phyloP scores from a whole-genome alignment of 495 filamentous ascomycete species.

The Aspergillus sclerotioniger region DNA sequence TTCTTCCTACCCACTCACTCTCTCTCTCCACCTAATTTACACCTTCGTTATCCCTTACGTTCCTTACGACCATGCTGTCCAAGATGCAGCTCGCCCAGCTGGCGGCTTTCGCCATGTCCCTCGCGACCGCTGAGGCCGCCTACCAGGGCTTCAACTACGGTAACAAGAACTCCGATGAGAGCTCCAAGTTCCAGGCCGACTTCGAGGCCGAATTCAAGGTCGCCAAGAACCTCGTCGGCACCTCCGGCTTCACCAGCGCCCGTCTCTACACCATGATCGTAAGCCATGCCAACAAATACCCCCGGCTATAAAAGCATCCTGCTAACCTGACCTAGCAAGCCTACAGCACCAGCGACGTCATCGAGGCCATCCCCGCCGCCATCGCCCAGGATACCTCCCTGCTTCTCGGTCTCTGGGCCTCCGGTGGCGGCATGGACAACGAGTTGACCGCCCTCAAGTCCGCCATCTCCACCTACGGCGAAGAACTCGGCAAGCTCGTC shows the following conservation, averaged over 20 bases:
- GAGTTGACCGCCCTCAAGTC: slow-evolving; percentile 66
- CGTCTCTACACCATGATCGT: slow-evolving; percentile 61
- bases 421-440: slow-evolving; percentile 65
- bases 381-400: slow-evolving; percentile 69
- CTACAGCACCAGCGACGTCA: slow-evolving; percentile 57
- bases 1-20: neutral
- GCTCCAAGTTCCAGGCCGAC: slow-evolving; percentile 60
- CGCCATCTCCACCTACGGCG: slow-evolving; percentile 63
- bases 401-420: slow-evolving; percentile 77
- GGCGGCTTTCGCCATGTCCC: slow-evolving; percentile 44
- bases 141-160: slow-evolving; percentile 85
- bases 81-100: slow-evolving; percentile 30
- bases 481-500: slow-evolving; percentile 59
- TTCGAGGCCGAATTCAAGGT: slow-evolving; percentile 69
- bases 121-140: slow-evolving; percentile 46
- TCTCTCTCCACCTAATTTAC: neutral
- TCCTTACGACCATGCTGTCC: slow-evolving; percentile 1
- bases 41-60: neutral
- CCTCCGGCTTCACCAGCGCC: slow-evolving; percentile 72
- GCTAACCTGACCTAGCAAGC: slow-evolving; percentile 38
- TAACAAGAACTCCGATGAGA: slow-evolving; percentile 58
- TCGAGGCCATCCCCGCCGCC: slow-evolving; percentile 74
- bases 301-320: neutral
- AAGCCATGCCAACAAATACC: neutral
- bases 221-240: slow-evolving; percentile 66